Evolutionary conservation across 2,329 filamentous ascomycete species (phyloP).

Genomic region (Aaosphaeria pasadenensis): DNA sequence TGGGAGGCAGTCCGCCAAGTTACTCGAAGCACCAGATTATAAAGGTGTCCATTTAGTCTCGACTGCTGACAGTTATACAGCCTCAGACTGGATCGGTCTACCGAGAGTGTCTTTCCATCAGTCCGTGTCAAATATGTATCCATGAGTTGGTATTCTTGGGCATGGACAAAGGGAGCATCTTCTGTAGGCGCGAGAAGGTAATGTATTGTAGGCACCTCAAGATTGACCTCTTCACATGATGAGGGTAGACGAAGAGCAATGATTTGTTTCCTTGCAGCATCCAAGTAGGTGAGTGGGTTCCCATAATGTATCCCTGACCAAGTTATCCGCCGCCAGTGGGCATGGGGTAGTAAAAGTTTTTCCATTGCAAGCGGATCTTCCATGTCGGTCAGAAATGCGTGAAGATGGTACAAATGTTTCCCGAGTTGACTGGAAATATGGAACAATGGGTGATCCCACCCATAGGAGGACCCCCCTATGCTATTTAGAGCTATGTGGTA

Average conservation of each 20-base stretch:
- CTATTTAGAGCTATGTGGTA: not conserved
- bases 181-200: not conserved
- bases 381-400: not conserved
- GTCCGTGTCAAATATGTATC: not conserved
- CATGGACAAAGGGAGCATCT: not conserved
- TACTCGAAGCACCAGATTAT: not conserved
- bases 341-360: not conserved
- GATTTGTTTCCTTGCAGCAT: not conserved
- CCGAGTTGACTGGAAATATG: not conserved
- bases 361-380: not conserved
- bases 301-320: not conserved
- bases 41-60: not conserved
- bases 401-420: not conserved
- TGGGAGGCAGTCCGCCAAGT: not conserved
- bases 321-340: not conserved
- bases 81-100: not conserved
- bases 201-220: not conserved
- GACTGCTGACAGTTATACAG: not conserved
- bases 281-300: not conserved
- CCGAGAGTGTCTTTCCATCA: not conserved
- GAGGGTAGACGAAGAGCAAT: not conserved
- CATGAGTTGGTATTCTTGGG: not conserved
- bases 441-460: not conserved
- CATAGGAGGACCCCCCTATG: not conserved
- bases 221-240: not conserved